A percentile compares a stretch with the other conserved stretches of the same genome.
phyloP scores from a whole-genome alignment of 495 filamentous ascomycete genomes.

The Amphirosellinia nigrospora region DNA sequence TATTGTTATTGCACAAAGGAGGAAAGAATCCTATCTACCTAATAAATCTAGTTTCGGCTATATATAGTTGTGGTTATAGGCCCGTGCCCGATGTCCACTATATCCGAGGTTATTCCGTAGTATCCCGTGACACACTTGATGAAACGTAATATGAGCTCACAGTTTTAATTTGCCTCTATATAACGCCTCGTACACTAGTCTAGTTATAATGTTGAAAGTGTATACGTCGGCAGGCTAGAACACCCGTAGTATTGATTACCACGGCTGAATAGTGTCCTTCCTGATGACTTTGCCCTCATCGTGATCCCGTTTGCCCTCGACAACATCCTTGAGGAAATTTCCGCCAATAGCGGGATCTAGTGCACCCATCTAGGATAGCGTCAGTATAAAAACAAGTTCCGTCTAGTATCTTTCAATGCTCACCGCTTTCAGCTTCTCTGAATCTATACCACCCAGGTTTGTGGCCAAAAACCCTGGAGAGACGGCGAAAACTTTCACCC shows the following conservation, averaged over 20 bases:
- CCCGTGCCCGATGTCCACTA: no score
- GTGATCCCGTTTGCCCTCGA: constrained; percentile 56
- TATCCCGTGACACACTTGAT: no score
- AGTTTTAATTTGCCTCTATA: background rate
- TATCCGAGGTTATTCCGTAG: no score
- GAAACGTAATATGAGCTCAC: background rate
- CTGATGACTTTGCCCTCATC: constrained; percentile 54
- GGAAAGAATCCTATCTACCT: no score
- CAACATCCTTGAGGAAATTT: constrained; percentile 49
- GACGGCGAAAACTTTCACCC: constrained; percentile 64
- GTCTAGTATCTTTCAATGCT: constrained; percentile 20
- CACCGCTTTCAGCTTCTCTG: constrained; percentile 42
- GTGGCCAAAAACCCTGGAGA: constrained; percentile 65
- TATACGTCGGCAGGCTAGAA: background rate
- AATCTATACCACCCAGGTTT: constrained; percentile 46
- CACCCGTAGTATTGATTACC: constrained; percentile 30
- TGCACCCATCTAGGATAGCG: constrained; percentile 43
- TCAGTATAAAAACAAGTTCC: background rate
- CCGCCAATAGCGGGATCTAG: constrained; percentile 51
- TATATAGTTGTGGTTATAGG: no score
- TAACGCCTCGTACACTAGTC: background rate
- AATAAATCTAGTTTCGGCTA: no score
- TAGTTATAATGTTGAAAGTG: background rate
- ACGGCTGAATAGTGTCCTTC: constrained; percentile 47
- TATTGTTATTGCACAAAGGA: no score